A percentile compares a stretch with the other conserved stretches of the same genome.
These are phyloP conservation scores for Isatis tinctoria DNA, from an alignment of 345 rosid species.

Conservation along the genomic window DNA sequence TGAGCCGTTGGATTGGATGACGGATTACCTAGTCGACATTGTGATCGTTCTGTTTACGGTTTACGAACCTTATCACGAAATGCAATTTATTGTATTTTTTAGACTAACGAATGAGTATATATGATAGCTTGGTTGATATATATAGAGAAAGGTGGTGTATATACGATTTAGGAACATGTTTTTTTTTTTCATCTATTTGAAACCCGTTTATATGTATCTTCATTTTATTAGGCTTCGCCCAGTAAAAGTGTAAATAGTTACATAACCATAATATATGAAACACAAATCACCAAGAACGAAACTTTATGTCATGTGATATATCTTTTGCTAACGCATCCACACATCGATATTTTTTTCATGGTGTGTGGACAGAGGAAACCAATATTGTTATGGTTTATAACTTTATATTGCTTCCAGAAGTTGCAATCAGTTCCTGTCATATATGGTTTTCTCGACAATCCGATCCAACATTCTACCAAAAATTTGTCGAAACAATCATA, in stretches of 20 bases:
- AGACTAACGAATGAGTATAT: neutral
- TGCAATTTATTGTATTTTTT: neutral
- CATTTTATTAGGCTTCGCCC: neutral
- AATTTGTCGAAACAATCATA: neutral
- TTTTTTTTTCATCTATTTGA: no score
- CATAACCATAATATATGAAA: neutral
- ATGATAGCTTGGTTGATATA: no score
- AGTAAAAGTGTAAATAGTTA: neutral
- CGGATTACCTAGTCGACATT: conserved; percentile 1
- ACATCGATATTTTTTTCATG: neutral
- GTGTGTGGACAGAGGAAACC: no score
- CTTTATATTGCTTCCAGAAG: neutral
- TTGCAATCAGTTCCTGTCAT: neutral
- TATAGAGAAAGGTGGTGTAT: no score
- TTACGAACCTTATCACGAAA: neutral
- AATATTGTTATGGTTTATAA: no score
- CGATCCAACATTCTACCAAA: neutral
- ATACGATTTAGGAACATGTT: no score
- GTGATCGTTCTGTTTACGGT: neutral
- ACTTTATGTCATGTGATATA: no score
- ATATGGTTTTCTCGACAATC: neutral
- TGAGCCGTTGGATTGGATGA: conserved; percentile 24
- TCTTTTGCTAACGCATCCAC: neutral
- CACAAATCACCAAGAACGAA: no score
- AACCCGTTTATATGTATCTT: neutral